Evolutionary conservation across 345 rosid genomes (phyloP).

Genomic region (Dipteronia sinensis): DNA sequence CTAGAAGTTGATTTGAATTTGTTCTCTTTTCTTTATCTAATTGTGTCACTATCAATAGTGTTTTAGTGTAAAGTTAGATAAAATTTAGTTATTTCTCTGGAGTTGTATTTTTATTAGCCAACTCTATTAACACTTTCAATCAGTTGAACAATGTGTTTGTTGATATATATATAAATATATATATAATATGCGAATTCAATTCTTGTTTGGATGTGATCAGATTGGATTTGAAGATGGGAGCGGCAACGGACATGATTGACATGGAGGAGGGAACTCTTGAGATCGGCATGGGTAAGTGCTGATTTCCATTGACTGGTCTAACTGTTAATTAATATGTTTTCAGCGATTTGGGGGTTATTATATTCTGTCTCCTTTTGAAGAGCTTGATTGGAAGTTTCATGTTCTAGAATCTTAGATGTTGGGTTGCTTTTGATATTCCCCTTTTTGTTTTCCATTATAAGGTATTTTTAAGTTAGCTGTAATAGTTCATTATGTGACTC

Average conservation of each 20-base stretch:
- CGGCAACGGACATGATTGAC: conserved; percentile 34
- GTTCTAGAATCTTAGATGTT: background rate
- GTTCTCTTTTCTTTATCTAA: background rate
- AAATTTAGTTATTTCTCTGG: background rate
- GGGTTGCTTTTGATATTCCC: too few species aligned
- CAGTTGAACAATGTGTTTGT: background rate
- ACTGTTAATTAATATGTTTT: too few species aligned
- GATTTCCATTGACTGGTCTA: too few species aligned
- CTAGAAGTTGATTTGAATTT: too few species aligned
- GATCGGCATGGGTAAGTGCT: conserved; percentile 84
- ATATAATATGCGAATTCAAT: background rate
- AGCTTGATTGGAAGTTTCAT: background rate
- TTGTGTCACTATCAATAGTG: background rate
- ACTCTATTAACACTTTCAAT: background rate
- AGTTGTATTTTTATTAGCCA: background rate
- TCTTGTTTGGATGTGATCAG: conserved; percentile 7
- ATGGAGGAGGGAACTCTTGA: conserved; percentile 78
- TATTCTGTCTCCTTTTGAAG: background rate
- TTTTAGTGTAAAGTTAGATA: background rate
- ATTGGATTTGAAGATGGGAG: conserved; percentile 48
- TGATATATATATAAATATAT: too few species aligned
- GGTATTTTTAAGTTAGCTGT: background rate
- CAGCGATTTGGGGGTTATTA: background rate
- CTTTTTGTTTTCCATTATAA: background rate
- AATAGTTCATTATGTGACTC: too few species aligned